Evolutionary conservation across 305 asterid species (phyloP), one percentile per base, ranked within the genome.

Genomic region (Lippia alba): DNA sequence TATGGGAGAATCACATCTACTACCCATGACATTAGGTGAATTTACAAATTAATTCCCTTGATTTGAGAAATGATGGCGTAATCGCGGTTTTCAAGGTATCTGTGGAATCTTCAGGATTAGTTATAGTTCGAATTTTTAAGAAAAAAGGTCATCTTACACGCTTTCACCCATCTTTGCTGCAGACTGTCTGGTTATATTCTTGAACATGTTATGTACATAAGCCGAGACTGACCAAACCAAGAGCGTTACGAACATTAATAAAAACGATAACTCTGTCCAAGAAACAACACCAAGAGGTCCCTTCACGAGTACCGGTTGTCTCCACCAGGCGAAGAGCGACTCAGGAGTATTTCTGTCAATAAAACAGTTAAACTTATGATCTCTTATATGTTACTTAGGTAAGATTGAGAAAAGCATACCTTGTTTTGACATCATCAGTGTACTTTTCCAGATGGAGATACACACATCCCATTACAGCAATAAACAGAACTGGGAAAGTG

Each of bases 391-490:
- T 24, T 24, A 24, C 10, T 58, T n/a, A 3, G 0, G 30, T 3
- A 12, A 30, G 12, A 10, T 6, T 12, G 10, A 8, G 19, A 4
- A 33, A 24, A 11, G 12, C 50, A 6, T 61, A 79, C 86, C 82
- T 61, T 14, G 64, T 46, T 17, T 72, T 45, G 61, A 20, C 11
- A 46, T 32, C 70, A 60, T 56, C 66, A 30, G 9, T 44, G 70
- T 81, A 70, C 70, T 77, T 79, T 5, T 71, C 78, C 74, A 83
- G 64, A 67, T 86, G 87, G 11, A 81, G 85, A 64, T 66, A 82
- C 17, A 91, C 14, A 78, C 94, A 88, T 70, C 89, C 93, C 80
- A 86, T 57, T 51, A 49, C 70, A 12, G 96, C 87, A 41, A 86
- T 67, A 46, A 91, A 71, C 10, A 86, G 78, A 57, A 87, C 64